Percentiles rank a stretch among this genome's conserved stretches.
phyloP scores from a whole-genome alignment of 1,284 basidiomycete genomes.

The Ganoderma boninense region DNA sequence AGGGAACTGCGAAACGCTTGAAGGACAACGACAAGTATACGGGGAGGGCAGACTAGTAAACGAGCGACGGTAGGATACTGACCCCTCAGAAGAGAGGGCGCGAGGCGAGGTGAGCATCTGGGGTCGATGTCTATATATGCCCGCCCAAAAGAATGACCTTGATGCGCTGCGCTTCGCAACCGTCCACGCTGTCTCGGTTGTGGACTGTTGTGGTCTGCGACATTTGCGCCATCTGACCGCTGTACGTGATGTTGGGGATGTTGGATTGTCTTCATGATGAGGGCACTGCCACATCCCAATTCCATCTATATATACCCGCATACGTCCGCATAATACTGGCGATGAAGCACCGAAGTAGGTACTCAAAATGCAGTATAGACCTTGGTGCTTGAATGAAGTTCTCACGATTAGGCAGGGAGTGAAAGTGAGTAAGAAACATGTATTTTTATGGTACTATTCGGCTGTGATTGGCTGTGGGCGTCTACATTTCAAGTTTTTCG shows the following conservation, averaged over 20 bases:
- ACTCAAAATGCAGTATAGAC: no score
- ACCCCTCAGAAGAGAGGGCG: slow-evolving; percentile 18
- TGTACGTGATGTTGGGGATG: not conserved
- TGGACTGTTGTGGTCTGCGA: not conserved
- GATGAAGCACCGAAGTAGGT: no score
- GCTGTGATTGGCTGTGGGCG: no score
- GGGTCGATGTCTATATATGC: slow-evolving; percentile 14
- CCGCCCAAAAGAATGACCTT: slow-evolving; percentile 11
- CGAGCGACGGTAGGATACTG: slow-evolving; percentile 18
- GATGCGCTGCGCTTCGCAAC: slow-evolving; percentile 31
- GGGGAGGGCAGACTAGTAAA: slow-evolving; percentile 10
- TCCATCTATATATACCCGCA: no score
- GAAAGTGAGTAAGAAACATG: no score
- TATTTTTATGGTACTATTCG: no score
- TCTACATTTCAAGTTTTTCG: no score
- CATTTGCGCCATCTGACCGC: not conserved
- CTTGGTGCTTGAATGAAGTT: no score
- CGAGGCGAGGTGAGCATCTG: not conserved
- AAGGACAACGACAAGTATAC: not conserved
- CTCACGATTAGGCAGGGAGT: no score
- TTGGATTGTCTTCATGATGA: not conserved
- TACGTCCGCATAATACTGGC: no score
- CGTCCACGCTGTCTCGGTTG: not conserved
- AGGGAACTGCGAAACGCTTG: not conserved
- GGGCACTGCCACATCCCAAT: not conserved